A percentile compares a stretch with the other conserved stretches of the same genome.
phyloP scores from a whole-genome alignment of 305 asterid genomes.

The Caryopteris hybrid region DNA sequence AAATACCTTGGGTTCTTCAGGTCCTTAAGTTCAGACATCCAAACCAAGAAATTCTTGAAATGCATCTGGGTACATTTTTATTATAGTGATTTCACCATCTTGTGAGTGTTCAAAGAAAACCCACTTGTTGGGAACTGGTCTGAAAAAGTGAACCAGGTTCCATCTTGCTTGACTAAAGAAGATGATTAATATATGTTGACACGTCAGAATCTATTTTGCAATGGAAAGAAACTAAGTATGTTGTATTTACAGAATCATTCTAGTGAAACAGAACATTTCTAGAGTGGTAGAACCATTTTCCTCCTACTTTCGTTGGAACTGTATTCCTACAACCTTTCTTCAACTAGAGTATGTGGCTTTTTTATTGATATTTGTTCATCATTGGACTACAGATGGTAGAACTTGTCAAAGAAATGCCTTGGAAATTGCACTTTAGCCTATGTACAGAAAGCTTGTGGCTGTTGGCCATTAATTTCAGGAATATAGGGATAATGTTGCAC shows the following conservation, averaged over 20 bases:
- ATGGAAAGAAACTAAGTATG: neutral
- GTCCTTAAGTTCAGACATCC: too few relatives aligned
- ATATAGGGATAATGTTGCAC: neutral
- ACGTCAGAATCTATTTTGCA: neutral
- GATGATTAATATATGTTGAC: neutral
- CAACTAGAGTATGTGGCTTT: too few relatives aligned
- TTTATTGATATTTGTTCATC: too few relatives aligned
- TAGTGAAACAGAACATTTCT: neutral
- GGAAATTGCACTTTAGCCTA: neutral
- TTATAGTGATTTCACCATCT: too few relatives aligned
- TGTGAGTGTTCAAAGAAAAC: too few relatives aligned
- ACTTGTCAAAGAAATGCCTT: neutral
- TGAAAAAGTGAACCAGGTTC: neutral
- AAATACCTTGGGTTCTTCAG: too few relatives aligned
- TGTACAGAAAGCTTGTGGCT: neutral
- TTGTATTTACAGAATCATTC: too few relatives aligned
- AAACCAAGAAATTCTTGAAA: too few relatives aligned
- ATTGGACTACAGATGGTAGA: neutral
- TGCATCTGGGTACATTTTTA: too few relatives aligned
- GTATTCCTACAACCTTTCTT: too few relatives aligned
- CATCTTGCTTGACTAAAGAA: neutral
- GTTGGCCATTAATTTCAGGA: neutral
- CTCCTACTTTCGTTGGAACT: neutral
- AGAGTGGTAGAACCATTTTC: neutral
- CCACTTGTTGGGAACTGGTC: neutral